Percentiles rank a stretch among this genome's conserved stretches.
Evolutionary conservation across 345 rosid species (phyloP).

Genomic region (Euphorbia lathyris): DNA sequence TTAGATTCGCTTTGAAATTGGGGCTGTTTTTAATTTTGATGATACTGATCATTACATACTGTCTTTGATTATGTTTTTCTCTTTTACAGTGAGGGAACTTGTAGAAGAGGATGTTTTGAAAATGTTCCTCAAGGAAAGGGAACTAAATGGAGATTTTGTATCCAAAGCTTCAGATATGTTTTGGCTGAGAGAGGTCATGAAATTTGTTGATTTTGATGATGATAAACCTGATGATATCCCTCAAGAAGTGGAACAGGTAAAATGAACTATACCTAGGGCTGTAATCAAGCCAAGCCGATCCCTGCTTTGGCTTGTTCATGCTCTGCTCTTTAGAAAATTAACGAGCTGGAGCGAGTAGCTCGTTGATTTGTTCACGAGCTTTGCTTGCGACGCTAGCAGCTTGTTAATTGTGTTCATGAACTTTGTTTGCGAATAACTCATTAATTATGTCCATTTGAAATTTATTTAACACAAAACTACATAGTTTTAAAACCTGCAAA

Average conservation of each 20-base stretch:
- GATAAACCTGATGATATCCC: constrained; percentile 16
- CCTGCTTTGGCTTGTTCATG: too few relatives aligned
- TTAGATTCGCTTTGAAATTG: not conserved
- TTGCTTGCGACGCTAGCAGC: too few relatives aligned
- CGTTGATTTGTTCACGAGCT: too few relatives aligned
- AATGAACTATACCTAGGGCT: not conserved
- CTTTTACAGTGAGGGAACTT: constrained; percentile 42
- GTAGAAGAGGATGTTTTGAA: constrained; percentile 69
- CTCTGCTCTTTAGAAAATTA: too few relatives aligned
- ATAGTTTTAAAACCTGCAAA: too few relatives aligned
- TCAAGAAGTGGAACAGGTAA: constrained; percentile 36
- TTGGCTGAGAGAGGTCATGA: constrained; percentile 49
- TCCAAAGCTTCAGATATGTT: constrained; percentile 71
- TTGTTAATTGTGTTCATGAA: too few relatives aligned
- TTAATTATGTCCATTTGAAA: too few relatives aligned
- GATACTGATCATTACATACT: not conserved
- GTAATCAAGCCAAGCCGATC: too few relatives aligned
- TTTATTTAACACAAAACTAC: too few relatives aligned
- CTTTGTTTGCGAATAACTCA: too few relatives aligned
- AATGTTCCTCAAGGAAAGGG: constrained; percentile 72
- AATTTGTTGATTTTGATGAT: constrained; percentile 40
- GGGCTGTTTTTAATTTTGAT: not conserved
- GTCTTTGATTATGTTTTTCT: not conserved
- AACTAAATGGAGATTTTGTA: constrained; percentile 73
- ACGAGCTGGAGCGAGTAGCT: too few relatives aligned